These are phyloP conservation scores for Fusarium neocosmosporiellum DNA, from an alignment of 2,329 filamentous ascomycete species.

Conservation along the genomic window DNA sequence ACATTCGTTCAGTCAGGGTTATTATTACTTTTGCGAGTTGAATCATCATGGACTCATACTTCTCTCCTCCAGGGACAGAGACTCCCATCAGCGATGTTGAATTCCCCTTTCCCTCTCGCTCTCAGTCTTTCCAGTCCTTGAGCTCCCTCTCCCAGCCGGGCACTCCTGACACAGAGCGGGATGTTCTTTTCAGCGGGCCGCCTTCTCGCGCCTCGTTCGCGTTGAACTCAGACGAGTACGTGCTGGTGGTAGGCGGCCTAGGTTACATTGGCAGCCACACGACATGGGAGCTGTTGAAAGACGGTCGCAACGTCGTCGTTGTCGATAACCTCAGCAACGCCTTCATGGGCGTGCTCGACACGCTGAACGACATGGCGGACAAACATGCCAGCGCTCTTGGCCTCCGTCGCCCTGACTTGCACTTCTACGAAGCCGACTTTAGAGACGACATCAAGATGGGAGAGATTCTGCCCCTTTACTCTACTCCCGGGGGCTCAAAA, in stretches of 20 bases:
- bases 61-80: not conserved
- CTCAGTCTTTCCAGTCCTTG: not conserved
- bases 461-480: constrained; percentile 50
- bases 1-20: not conserved
- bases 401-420: constrained; percentile 41
- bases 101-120: constrained; percentile 5
- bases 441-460: constrained; percentile 47
- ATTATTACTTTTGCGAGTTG: not conserved
- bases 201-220: constrained; percentile 12
- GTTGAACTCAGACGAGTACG: constrained; percentile 35
- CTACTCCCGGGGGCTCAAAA: constrained; percentile 16
- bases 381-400: constrained; percentile 22
- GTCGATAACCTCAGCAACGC: constrained; percentile 59
- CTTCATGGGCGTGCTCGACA: constrained; percentile 46
- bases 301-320: constrained; percentile 62
- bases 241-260: constrained; percentile 63
- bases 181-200: constrained; percentile 13
- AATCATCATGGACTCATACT: not conserved
- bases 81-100: not conserved
- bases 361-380: constrained; percentile 34
- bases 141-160: not conserved
- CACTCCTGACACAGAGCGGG: constrained; percentile 17
- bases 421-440: constrained; percentile 52
- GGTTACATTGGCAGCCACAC: constrained; percentile 68
- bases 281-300: constrained; percentile 62